Evolutionary conservation across 768 basidiomycete species (phyloP), one percentile per base, ranked within the genome.

Genomic region (Macrocybe gigantea): DNA sequence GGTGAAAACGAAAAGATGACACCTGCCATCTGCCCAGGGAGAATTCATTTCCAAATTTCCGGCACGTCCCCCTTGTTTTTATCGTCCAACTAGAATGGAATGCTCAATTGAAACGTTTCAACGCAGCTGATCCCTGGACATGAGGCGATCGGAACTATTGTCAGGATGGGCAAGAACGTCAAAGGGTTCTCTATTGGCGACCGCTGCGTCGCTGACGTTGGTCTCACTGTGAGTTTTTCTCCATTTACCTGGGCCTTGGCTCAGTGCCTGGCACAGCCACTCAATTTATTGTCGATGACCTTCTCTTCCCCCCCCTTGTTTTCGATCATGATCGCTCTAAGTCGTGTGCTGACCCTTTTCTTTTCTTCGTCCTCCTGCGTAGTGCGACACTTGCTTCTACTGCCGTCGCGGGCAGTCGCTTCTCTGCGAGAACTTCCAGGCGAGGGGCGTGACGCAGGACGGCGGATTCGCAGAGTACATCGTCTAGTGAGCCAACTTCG

Each of bases 381-480:
- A 90, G 87, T 93, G 92, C 67, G 85, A 82, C 6, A 74, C 72
- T 50, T 94, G 92, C 65, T 91, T 92, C 69, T 92, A 82, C 69
- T 94, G 93, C 65, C 80, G 89, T 44, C 79, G 88, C 38, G 91
- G 90, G n/a, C 70, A 88, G 58, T 76, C 80, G 13, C 72, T 93
- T 7, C 69, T 91, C 47, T 95, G 93, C 67, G 91, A 93, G 64
- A 75, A 89, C 69, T 93, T 92, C 66, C 73, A 82, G 48, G 78
- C 86, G 5, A 78, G 83, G 9, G 93, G 92, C 41, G 86, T 93
- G 39, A 87, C 83, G 13, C 67, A 78, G 55, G 82, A 87, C 52
- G 92, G 92, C 49, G 92, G 89, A 29, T 95, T 95, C 61, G 89
- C 91, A 6, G 90, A 93, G 60, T 93, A 92, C 68, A 79, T 92